These are phyloP conservation scores for Persicaria tinctoria DNA, from an alignment of 148 eudicot species.

Conservation along the genomic window DNA sequence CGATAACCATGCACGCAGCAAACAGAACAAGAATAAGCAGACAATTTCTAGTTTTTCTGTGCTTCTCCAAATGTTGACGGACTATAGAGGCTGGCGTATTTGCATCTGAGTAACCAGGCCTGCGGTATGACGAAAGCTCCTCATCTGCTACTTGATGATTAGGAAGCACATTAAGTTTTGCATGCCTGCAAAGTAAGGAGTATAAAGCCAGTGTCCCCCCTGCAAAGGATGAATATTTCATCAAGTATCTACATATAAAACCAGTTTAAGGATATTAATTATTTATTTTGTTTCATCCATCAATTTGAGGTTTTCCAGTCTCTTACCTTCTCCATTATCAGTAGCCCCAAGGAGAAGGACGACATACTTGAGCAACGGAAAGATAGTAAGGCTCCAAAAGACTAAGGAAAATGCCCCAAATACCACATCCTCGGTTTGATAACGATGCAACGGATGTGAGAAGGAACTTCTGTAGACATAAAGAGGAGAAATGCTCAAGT, in stretches of 20 bases:
- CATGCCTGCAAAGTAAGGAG: constrained; percentile 6
- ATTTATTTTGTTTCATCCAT: no score
- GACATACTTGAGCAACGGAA: constrained; percentile 41
- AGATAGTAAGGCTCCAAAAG: constrained; percentile 57
- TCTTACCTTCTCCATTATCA: constrained; percentile 60
- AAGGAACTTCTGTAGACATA: constrained; percentile 62
- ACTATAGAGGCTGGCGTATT: constrained; percentile 18
- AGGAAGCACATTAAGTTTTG: constrained; percentile 1
- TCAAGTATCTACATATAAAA: not conserved
- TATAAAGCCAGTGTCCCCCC: constrained; percentile 7
- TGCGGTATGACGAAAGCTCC: constrained; percentile 37
- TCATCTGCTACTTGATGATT: constrained; percentile 25
- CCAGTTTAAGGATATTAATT: no score
- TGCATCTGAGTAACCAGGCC: constrained; percentile 24
- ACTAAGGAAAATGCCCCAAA: constrained; percentile 58
- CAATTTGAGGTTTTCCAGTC: not conserved
- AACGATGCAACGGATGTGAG: constrained; percentile 46
- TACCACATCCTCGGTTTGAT: constrained; percentile 50
- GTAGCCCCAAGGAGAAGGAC: constrained; percentile 51
- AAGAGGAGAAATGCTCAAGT: constrained; percentile 64
- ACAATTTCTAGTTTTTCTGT: constrained; percentile 24
- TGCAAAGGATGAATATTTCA: not conserved
- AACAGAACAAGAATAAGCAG: constrained; percentile 32
- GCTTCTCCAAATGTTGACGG: constrained; percentile 28
- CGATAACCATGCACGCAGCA: constrained; percentile 35